Conservation (phyloP, 257 asterid species). For the Hygrophila difformis region DNA sequence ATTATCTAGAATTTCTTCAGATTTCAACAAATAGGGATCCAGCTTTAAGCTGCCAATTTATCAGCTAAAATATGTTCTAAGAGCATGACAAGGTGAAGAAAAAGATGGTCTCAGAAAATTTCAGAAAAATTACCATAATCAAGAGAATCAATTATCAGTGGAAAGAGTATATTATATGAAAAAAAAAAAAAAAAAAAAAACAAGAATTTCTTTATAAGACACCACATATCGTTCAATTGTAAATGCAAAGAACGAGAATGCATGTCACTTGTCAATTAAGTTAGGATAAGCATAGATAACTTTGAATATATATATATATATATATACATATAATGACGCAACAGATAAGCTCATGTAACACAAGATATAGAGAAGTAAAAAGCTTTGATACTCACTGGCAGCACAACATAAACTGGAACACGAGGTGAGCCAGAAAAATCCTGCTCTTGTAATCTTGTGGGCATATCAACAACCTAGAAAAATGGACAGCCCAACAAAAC, state of each 20-base stretch:
- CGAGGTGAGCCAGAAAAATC: constrained; percentile 80
- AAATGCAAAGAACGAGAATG: not conserved
- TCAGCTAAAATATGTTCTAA: too few relatives aligned
- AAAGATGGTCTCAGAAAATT: too few relatives aligned
- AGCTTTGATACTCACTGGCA: constrained; percentile 62
- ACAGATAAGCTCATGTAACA: constrained; percentile 8
- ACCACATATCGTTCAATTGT: not conserved
- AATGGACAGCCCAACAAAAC: constrained; percentile 17
- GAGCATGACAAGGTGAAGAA: too few relatives aligned
- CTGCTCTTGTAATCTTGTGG: constrained; percentile 59
- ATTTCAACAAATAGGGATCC: too few relatives aligned
- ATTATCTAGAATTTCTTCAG: too few relatives aligned
- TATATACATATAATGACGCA: constrained; percentile 10
- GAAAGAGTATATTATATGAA: too few relatives aligned
- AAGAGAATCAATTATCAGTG: too few relatives aligned
- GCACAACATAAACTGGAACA: constrained; percentile 87
- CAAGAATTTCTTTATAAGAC: constrained; percentile 7
- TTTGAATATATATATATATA: constrained; percentile 5
- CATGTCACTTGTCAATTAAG: too few relatives aligned
- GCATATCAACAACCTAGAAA: constrained; percentile 57
- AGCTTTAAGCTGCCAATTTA: too few relatives aligned
- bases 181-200: too few relatives aligned
- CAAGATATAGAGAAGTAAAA: constrained; percentile 11
- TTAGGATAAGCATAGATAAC: not conserved
- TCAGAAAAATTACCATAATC: too few relatives aligned